A percentile compares a stretch with the other conserved stretches of the same genome.
These are phyloP conservation scores for Atractiella rhizophila DNA, from an alignment of 768 basidiomycete species.

Conservation along the genomic window DNA sequence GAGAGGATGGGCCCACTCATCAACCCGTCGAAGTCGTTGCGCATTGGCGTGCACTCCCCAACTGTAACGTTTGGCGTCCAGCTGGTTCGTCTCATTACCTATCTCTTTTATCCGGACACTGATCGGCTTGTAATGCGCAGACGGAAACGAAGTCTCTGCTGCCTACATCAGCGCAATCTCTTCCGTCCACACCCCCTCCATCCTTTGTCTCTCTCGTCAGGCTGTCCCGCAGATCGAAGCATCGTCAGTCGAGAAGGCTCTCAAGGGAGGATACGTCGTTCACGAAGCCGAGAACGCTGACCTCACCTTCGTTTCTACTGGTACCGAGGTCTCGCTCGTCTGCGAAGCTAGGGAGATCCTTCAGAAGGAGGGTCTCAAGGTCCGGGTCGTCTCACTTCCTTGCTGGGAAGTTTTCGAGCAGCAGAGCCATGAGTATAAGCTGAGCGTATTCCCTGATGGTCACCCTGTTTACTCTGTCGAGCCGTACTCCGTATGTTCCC, in stretches of 20 bases:
- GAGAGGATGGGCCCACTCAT: conserved; percentile 88
- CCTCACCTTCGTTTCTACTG: conserved; percentile 66
- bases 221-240: conserved; percentile 78
- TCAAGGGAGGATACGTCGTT: conserved; percentile 67
- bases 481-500: too few species aligned
- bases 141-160: conserved; percentile 92
- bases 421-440: conserved; percentile 50
- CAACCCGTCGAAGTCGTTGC: conserved; percentile 76
- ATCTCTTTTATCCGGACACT: background rate
- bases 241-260: conserved; percentile 59
- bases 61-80: conserved; percentile 43
- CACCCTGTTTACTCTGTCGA: too few species aligned
- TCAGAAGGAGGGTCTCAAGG: conserved; percentile 47
- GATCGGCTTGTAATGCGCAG: too few species aligned
- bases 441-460: conserved; percentile 65
- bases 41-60: conserved; percentile 68
- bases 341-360: conserved; percentile 65
- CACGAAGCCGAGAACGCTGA: conserved; percentile 48
- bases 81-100: background rate
- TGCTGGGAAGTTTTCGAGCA: conserved; percentile 66
- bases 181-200: conserved; percentile 51
- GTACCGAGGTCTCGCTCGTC: conserved; percentile 69
- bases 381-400: conserved; percentile 61
- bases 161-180: conserved; percentile 57
- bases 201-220: conserved; percentile 45